Evolutionary conservation across 2,329 filamentous ascomycete species (phyloP).

Genomic region (Microsporum ferrugineum): DNA sequence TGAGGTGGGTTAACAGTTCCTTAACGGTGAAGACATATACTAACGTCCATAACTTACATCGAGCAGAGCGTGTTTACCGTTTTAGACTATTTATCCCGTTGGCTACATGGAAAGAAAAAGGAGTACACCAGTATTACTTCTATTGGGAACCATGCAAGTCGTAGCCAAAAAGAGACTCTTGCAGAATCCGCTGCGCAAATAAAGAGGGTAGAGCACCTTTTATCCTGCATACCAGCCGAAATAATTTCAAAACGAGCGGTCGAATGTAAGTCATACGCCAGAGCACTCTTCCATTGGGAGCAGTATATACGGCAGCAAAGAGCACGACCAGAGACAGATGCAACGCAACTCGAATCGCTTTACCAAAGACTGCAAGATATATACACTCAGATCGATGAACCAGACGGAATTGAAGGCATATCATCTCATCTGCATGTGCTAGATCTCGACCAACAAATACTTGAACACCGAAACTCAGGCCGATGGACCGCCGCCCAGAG

Average conservation of each 20-base stretch:
- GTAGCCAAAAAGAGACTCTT: conserved; percentile 22
- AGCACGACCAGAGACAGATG: conserved; percentile 38
- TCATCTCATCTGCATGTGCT: conserved; percentile 74
- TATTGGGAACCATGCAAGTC: conserved; percentile 21
- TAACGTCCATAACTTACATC: conserved; percentile 5
- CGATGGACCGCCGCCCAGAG: conserved; percentile 90
- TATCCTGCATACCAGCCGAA: conserved; percentile 58
- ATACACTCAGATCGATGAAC: conserved; percentile 95
- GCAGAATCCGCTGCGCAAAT: conserved; percentile 32
- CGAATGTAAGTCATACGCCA: conserved; percentile 86
- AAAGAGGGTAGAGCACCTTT: conserved; percentile 58
- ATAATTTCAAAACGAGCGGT: conserved; percentile 71
- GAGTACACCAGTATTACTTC: conserved; percentile 27
- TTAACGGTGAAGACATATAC: not conserved
- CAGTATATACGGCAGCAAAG: conserved; percentile 61
- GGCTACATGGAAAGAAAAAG: conserved; percentile 69
- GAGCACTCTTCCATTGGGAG: conserved; percentile 89
- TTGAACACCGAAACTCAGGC: conserved; percentile 85
- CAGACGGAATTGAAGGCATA: conserved; percentile 89
- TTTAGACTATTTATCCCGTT: conserved; percentile 82
- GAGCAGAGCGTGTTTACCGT: conserved; percentile 71
- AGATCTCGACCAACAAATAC: conserved; percentile 85
- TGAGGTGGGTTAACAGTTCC: conserved; percentile 50
- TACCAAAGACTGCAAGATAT: conserved; percentile 79
- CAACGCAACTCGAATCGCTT: conserved; percentile 48